phyloP scores from a whole-genome alignment of 148 eudicot genomes.

The Simmondsia chinensis region DNA sequence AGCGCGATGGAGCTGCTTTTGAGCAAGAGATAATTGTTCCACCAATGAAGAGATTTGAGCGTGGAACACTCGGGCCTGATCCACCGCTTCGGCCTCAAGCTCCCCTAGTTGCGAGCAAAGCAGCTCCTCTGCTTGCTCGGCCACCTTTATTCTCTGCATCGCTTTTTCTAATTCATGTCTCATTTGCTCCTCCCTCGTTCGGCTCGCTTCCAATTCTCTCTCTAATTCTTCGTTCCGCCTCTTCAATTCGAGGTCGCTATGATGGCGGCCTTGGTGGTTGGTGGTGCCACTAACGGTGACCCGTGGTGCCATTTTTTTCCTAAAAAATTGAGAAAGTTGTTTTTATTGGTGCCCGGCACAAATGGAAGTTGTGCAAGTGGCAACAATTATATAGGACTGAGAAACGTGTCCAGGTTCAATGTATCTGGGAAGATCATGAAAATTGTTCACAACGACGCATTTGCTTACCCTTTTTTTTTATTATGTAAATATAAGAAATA shows the following conservation, averaged over 20 bases:
- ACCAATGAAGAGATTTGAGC: conserved; percentile 16
- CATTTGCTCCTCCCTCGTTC: conserved; percentile 44
- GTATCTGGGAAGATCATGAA: conserved; percentile 6
- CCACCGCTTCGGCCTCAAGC: conserved; percentile 50
- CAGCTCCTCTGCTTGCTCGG: conserved; percentile 60
- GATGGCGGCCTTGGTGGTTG: no score
- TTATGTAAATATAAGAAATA: no score
- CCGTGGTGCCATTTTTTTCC: no score
- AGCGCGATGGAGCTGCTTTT: no score
- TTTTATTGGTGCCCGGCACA: no score
- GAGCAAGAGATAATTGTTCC: conserved; percentile 24
- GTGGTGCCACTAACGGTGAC: no score
- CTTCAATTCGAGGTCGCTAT: no score
- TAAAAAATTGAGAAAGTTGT: no score
- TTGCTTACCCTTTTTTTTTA: no score
- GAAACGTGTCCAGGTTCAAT: conserved; percentile 28
- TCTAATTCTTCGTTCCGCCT: conserved; percentile 47
- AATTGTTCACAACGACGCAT: neutral
- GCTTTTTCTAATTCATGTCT: conserved; percentile 27
- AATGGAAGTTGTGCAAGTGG: no score
- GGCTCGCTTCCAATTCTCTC: conserved; percentile 29
- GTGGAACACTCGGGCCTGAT: conserved; percentile 30
- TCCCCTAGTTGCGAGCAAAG: conserved; percentile 52
- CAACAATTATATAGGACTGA: conserved; percentile 8
- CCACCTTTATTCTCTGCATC: conserved; percentile 30